Evolutionary conservation across 441 rosid genomes (phyloP).

Genomic region (Omphalea diandra): DNA sequence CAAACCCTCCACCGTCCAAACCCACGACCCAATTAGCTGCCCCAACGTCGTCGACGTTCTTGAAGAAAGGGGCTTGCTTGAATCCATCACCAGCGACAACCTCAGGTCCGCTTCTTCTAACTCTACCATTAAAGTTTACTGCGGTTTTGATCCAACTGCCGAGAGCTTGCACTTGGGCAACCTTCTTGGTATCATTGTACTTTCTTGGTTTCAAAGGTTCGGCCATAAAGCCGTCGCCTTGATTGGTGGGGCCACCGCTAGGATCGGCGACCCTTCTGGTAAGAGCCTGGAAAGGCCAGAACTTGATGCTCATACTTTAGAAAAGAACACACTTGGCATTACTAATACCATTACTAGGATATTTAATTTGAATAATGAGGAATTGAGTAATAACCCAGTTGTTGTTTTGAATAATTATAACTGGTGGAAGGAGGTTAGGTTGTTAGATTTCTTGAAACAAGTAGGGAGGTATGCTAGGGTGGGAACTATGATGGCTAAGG

Average conservation of each 20-base stretch:
- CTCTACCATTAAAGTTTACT: constrained; percentile 63
- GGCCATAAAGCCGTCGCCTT: constrained; percentile 83
- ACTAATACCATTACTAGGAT: constrained; percentile 44
- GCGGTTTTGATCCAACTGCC: constrained; percentile 96
- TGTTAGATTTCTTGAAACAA: constrained; percentile 75
- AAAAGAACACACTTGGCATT: constrained; percentile 61
- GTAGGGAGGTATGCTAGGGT: constrained; percentile 86
- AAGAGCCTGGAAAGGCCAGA: constrained; percentile 90
- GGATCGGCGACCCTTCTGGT: constrained; percentile 95
- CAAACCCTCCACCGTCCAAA: constrained; percentile 20
- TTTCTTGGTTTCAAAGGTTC: constrained; percentile 90
- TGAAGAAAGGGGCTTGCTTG: constrained; percentile 77
- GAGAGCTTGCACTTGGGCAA: constrained; percentile 92
- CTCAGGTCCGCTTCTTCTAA: constrained; percentile 60
- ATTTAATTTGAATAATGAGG: constrained; percentile 29
- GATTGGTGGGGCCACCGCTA: constrained; percentile 92
- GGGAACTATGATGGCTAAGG: constrained; percentile 81
- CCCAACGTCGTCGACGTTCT: constrained; percentile 66
- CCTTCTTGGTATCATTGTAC: constrained; percentile 84
- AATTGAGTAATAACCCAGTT: constrained; percentile 14
- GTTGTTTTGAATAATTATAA: constrained; percentile 79
- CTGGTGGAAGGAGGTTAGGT: constrained; percentile 87
- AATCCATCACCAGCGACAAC: constrained; percentile 70
- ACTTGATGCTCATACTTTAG: constrained; percentile 55
- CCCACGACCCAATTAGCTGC: constrained; percentile 18